phyloP scores from a whole-genome alignment of 2,329 filamentous ascomycete species.

The Westerdykella sp. region DNA sequence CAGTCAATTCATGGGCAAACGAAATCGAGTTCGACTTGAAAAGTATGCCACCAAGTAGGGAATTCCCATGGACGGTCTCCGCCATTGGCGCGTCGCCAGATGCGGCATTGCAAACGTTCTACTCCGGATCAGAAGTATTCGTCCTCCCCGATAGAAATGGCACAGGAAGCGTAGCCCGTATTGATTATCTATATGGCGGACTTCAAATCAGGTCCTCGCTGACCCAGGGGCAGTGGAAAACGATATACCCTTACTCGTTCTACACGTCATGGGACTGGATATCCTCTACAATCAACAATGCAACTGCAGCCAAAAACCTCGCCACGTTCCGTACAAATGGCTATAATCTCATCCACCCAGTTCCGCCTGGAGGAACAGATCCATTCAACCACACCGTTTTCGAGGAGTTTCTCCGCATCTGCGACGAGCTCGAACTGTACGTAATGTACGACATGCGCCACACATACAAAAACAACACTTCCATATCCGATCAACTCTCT shows the following conservation, averaged over 20 bases:
- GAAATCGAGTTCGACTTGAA: conserved; percentile 28
- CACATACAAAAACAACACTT: conserved; percentile 37
- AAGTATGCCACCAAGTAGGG: background rate
- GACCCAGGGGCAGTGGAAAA: conserved; percentile 28
- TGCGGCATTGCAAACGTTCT: conserved; percentile 29
- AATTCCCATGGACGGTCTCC: conserved; percentile 35
- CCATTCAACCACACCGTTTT: conserved; percentile 40
- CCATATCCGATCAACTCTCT: conserved; percentile 35
- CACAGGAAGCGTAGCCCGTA: conserved; percentile 42
- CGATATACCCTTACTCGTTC: conserved; percentile 44
- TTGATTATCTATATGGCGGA: conserved; percentile 45
- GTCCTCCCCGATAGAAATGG: conserved; percentile 39
- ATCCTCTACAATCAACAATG: conserved; percentile 14
- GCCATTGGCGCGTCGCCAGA: conserved; percentile 29
- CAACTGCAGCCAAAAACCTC: conserved; percentile 29
- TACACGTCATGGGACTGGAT: conserved; percentile 41
- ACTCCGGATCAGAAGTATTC: conserved; percentile 29
- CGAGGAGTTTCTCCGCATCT: conserved; percentile 37
- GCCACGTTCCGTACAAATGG: conserved; percentile 38
- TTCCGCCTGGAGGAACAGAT: conserved; percentile 37
- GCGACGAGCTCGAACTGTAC: conserved; percentile 42
- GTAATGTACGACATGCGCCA: conserved; percentile 45
- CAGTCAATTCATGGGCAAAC: conserved; percentile 35
- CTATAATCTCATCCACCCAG: conserved; percentile 45
- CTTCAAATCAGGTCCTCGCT: conserved; percentile 37